Evolutionary conservation across 2,329 filamentous ascomycete genomes (phyloP).

Genomic region (Xylaria sp.): DNA sequence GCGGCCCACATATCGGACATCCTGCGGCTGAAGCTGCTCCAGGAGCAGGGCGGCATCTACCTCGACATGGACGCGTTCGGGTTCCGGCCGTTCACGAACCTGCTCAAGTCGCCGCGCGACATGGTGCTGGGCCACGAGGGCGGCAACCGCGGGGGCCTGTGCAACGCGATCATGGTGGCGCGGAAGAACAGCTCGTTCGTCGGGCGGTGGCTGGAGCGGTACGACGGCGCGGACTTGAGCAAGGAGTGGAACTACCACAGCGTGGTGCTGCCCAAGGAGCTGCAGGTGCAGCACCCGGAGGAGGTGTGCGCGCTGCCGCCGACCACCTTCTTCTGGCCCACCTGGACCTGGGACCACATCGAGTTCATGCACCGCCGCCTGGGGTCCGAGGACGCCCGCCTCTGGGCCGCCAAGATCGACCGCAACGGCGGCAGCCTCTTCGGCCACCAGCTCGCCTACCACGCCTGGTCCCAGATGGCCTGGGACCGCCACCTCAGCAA

Average conservation of each 20-base stretch:
- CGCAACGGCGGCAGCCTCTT: conserved; percentile 40
- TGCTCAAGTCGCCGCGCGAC: conserved; percentile 35
- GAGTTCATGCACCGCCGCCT: conserved; percentile 43
- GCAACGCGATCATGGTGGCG: conserved; percentile 43
- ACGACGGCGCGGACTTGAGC: conserved; percentile 37
- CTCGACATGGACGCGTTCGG: conserved; percentile 42
- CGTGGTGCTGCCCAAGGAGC: conserved; percentile 38
- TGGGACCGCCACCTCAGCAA: conserved; percentile 39
- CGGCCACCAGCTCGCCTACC: conserved; percentile 42
- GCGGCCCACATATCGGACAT: conserved; percentile 41
- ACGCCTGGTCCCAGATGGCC: conserved; percentile 44
- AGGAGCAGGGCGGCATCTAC: conserved; percentile 42
- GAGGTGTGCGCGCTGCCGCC: conserved; percentile 43
- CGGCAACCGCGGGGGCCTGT: conserved; percentile 42
- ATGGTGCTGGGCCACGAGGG: conserved; percentile 41
- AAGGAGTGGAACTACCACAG: conserved; percentile 45
- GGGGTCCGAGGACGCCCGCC: conserved; percentile 32
- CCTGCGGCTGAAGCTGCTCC: conserved; percentile 40
- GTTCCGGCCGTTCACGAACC: conserved; percentile 37
- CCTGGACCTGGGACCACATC: conserved; percentile 43
- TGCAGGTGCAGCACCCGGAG: conserved; percentile 32
- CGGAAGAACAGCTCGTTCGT: conserved; percentile 41
- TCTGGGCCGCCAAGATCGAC: conserved; percentile 36
- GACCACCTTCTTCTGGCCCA: conserved; percentile 44
- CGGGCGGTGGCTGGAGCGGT: conserved; percentile 39